Evolutionary conservation across 805 yeast genomes (phyloP).

Genomic region (Candida adriatica): DNA sequence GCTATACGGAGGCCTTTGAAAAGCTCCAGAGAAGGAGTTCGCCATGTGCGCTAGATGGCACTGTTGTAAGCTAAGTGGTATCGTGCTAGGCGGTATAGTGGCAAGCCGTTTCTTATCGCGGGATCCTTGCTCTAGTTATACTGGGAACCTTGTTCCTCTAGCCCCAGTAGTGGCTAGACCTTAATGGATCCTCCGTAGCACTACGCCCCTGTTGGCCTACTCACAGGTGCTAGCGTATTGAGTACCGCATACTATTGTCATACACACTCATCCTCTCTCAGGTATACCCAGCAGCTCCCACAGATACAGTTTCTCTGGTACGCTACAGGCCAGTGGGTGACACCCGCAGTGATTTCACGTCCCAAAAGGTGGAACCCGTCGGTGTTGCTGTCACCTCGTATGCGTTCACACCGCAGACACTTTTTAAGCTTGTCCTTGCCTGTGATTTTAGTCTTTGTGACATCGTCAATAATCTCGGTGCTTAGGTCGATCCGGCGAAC

Average conservation of each 20-base stretch:
- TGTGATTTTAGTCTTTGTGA: conserved; percentile 22
- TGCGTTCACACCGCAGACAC: conserved; percentile 51
- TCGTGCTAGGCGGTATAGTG: no score
- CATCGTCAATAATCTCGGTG: conserved; percentile 25
- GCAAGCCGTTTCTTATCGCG: no score
- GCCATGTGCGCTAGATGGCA: no score
- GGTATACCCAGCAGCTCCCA: conserved; percentile 67
- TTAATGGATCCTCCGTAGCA: no score
- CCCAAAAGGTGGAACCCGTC: conserved; percentile 24
- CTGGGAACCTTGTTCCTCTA: no score
- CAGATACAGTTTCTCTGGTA: conserved; percentile 72
- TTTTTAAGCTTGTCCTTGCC: conserved; percentile 28
- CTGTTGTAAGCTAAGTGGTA: no score
- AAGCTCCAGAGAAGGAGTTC: no score
- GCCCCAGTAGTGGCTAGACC: no score
- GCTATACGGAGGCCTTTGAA: no score
- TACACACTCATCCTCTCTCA: conserved; percentile 7
- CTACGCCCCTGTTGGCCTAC: no score
- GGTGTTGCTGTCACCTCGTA: conserved; percentile 26
- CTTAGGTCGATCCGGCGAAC: conserved; percentile 27
- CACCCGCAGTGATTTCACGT: conserved; percentile 16
- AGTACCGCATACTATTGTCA: background rate
- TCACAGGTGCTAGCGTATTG: no score
- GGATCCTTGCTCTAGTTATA: no score
- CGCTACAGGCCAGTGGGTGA: conserved; percentile 49